A percentile compares a stretch with the other conserved stretches of the same genome.
Conservation (phyloP, 2,329 filamentous ascomycete genomes). For the Pseudogymnoascus sp. region DNA sequence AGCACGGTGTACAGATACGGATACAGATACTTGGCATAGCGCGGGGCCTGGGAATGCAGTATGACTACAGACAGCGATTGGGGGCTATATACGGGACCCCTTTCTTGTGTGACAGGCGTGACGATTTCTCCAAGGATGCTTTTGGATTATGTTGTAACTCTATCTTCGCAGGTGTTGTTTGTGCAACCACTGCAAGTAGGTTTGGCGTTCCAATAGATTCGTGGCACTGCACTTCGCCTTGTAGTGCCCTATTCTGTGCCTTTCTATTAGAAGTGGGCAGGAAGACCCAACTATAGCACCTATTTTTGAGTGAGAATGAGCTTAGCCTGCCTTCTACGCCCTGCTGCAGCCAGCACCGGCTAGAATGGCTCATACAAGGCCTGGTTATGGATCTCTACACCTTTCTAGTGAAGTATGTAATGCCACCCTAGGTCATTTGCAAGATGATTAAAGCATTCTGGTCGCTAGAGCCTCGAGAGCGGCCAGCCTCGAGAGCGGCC, state of each 20-base stretch:
- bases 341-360: constrained; percentile 28
- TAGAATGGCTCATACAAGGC: constrained; percentile 4
- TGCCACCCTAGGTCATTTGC: constrained; percentile 88
- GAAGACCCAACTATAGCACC: too few species aligned
- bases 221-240: background rate
- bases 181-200: background rate
- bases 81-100: background rate
- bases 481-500: constrained; percentile 28
- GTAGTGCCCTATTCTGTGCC: too few species aligned
- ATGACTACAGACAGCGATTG: background rate
- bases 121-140: background rate
- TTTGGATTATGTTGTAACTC: background rate
- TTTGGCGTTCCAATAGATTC: background rate
- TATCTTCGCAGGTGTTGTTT: background rate
- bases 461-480: constrained; percentile 89
- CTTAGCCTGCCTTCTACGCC: constrained; percentile 44
- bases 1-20: background rate
- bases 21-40: background rate
- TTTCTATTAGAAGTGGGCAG: too few species aligned
- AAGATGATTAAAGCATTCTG: constrained; percentile 86
- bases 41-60: background rate
- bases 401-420: constrained; percentile 88
- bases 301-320: too few species aligned
- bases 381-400: constrained; percentile 34
- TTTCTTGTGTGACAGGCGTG: background rate